Percentiles rank a stretch among this genome's conserved stretches.
These are phyloP conservation scores for Scutellaria baicalensis DNA, from an alignment of 257 asterid species.

Conservation along the genomic window DNA sequence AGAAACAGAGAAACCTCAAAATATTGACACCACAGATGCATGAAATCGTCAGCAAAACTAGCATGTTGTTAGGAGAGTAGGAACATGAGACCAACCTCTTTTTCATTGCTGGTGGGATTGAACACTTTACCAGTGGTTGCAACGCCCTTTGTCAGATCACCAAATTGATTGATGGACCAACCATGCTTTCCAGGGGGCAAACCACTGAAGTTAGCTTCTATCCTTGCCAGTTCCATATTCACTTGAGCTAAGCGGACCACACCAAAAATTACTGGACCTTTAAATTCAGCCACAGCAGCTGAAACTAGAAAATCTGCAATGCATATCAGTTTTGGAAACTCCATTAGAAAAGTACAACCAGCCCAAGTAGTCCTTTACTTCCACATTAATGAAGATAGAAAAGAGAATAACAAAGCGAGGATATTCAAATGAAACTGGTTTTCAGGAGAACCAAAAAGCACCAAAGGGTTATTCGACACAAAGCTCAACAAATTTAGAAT, in stretches of 20 bases:
- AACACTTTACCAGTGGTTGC: conserved; percentile 86
- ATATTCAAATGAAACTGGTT: neutral
- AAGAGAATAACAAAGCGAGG: neutral
- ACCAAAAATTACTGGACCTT: conserved; percentile 78
- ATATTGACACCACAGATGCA: neutral
- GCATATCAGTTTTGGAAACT: neutral
- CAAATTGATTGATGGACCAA: conserved; percentile 88
- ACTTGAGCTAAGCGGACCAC: conserved; percentile 94
- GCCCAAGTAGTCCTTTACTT: neutral
- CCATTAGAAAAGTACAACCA: neutral
- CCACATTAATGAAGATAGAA: neutral
- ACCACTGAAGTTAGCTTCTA: conserved; percentile 94
- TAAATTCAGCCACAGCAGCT: conserved; percentile 90
- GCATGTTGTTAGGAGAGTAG: neutral
- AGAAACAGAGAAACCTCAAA: neutral
- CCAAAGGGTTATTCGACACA: neutral
- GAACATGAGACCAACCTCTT: conserved; percentile 27
- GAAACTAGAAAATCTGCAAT: conserved; percentile 80
- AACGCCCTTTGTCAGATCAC: conserved; percentile 83
- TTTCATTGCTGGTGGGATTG: conserved; percentile 35
- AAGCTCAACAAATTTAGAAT: neutral
- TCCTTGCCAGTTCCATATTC: conserved; percentile 68
- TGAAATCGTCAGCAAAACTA: neutral
- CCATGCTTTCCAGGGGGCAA: conserved; percentile 74
- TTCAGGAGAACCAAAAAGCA: neutral